A percentile compares a stretch with the other conserved stretches of the same genome.
Conservation (phyloP, 495 filamentous ascomycete species). For the Clavariopsis aquatica region DNA sequence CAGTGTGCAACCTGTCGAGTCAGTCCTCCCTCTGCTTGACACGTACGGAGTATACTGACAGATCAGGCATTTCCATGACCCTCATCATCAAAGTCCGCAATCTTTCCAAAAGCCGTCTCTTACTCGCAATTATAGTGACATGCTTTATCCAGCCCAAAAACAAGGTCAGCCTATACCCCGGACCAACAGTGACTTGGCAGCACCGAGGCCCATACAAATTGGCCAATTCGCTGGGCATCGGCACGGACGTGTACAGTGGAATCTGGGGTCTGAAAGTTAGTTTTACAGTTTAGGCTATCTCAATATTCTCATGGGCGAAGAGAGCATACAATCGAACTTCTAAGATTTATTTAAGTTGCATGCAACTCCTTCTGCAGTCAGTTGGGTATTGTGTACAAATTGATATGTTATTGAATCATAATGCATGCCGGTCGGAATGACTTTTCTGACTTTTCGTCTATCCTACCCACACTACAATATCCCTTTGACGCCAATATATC, state of each 20-base stretch:
- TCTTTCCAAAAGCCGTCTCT: conserved; percentile 4
- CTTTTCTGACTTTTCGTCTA: not conserved
- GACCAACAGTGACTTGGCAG: conserved; percentile 25
- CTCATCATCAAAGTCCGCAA: conserved; percentile 4
- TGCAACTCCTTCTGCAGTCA: not conserved
- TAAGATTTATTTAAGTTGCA: not conserved
- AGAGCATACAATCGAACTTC: not conserved
- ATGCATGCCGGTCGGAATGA: not conserved
- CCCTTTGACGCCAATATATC: not conserved
- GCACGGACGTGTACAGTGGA: conserved; percentile 25
- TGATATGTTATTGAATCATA: not conserved
- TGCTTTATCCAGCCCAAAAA: conserved; percentile 5
- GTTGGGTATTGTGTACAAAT: not conserved
- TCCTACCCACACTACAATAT: not conserved
- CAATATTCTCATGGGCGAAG: too few relatives aligned
- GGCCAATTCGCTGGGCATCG: conserved; percentile 4
- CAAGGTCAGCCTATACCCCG: conserved; percentile 4
- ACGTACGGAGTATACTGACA: too few relatives aligned
- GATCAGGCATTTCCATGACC: too few relatives aligned
- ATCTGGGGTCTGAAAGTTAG: conserved; percentile 32
- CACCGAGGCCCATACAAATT: conserved; percentile 20
- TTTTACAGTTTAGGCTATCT: too few relatives aligned
- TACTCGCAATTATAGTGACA: conserved; percentile 10
- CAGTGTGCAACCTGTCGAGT: conserved; percentile 27
- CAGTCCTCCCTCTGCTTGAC: conserved; percentile 1